These are phyloP conservation scores for Physcomitrium patens DNA, from an alignment of 225 moss, liverwort and hornwort genomes.

Conservation along the genomic window DNA sequence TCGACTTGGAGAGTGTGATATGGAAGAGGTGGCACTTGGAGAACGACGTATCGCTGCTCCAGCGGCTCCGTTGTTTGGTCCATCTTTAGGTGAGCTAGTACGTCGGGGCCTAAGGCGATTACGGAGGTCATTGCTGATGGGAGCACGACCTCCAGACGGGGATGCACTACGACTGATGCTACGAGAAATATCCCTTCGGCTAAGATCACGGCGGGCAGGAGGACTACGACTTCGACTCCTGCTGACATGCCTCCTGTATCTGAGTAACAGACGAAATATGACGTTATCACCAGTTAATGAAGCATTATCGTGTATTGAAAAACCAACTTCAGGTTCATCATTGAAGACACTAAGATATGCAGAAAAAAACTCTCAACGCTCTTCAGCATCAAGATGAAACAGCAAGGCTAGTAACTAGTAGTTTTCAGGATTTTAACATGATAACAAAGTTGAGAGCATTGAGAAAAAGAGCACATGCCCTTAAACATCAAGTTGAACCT, in stretches of 20 bases:
- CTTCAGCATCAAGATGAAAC: too few relatives aligned
- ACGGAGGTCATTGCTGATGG: constrained; percentile 62
- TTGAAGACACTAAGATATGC: background rate
- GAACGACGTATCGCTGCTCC: constrained; percentile 53
- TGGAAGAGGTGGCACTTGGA: constrained; percentile 51
- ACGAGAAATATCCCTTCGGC: constrained; percentile 45
- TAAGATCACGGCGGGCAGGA: constrained; percentile 49
- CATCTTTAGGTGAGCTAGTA: constrained; percentile 47
- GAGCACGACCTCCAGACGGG: constrained; percentile 44
- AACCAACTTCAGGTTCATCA: constrained; percentile 11
- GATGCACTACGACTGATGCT: constrained; percentile 58
- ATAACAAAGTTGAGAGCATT: too few relatives aligned
- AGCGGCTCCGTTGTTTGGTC: constrained; percentile 53
- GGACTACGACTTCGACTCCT: constrained; percentile 69
- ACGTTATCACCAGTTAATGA: too few relatives aligned
- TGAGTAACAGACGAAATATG: constrained; percentile 20
- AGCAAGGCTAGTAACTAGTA: too few relatives aligned
- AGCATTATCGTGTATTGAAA: too few relatives aligned
- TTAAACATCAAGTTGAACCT: background rate
- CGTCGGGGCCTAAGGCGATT: constrained; percentile 69
- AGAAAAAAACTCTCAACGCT: too few relatives aligned
- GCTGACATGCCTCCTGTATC: constrained; percentile 59
- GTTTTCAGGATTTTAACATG: too few relatives aligned
- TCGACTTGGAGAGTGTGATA: constrained; percentile 66
- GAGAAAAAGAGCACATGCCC: too few relatives aligned